These are phyloP conservation scores for Moesziomyces antarcticus DNA, from an alignment of 1,284 basidiomycete genomes.

Conservation along the genomic window DNA sequence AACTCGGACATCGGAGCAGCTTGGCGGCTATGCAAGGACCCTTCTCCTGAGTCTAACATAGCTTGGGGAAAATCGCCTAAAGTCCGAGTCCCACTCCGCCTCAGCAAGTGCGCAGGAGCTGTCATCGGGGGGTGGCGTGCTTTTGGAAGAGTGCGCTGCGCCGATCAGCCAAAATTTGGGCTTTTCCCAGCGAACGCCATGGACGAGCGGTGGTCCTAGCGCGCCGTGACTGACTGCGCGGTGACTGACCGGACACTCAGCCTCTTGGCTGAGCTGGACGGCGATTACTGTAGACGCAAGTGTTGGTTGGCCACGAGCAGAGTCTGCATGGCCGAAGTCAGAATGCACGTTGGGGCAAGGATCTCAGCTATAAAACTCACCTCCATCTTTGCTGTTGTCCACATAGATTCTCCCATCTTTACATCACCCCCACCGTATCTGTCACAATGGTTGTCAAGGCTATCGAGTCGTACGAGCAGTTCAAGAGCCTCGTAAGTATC, in stretches of 20 bases:
- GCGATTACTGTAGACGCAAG: no score
- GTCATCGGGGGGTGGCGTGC: slow-evolving; percentile 13
- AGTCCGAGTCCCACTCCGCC: slow-evolving; percentile 7
- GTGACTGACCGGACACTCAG: no score
- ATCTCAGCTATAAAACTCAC: slow-evolving; percentile 2
- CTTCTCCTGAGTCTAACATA: background rate
- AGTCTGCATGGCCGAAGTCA: background rate
- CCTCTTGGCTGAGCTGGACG: no score
- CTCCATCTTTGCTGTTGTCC: background rate
- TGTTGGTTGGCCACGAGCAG: no score
- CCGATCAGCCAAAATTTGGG: background rate
- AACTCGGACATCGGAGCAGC: background rate
- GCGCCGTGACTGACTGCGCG: no score
- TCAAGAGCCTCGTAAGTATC: slow-evolving; percentile 71
- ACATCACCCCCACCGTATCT: background rate
- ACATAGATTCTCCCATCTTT: background rate
- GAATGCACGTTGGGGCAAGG: background rate
- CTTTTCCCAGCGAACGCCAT: slow-evolving; percentile 3
- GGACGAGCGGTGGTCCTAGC: background rate
- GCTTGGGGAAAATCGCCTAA: slow-evolving; percentile 1
- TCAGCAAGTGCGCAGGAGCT: background rate
- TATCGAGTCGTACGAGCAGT: slow-evolving; percentile 73
- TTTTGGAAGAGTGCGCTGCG: slow-evolving; percentile 3
- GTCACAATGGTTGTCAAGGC: slow-evolving; percentile 69
- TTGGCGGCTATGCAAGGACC: background rate